Evolutionary conservation across 2,329 filamentous ascomycete genomes (phyloP).

Genomic region (Huntiella savannae): DNA sequence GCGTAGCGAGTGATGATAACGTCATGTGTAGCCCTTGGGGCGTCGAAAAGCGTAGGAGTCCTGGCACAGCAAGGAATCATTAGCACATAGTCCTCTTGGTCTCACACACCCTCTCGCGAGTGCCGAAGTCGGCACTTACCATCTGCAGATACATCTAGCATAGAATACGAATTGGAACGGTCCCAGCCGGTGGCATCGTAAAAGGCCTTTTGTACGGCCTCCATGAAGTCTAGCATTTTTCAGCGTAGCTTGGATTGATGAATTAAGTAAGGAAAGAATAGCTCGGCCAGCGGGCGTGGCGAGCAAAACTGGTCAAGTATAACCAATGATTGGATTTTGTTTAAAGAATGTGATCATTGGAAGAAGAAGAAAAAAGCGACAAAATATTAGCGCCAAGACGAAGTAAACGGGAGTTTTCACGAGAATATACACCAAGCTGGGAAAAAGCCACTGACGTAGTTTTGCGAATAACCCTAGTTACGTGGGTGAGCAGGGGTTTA

Average conservation of each 20-base stretch:
- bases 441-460: not conserved
- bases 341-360: too few relatives aligned
- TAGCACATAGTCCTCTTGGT: too few relatives aligned
- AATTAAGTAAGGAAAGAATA: too few relatives aligned
- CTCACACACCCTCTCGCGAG: too few relatives aligned
- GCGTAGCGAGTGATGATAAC: slow-evolving; percentile 76
- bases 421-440: too few relatives aligned
- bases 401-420: too few relatives aligned
- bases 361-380: too few relatives aligned
- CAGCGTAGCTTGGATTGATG: slow-evolving; percentile 11
- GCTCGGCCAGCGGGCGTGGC: too few relatives aligned
- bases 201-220: slow-evolving; percentile 85
- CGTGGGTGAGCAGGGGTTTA: not conserved
- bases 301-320: too few relatives aligned
- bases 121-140: slow-evolving; percentile 27
- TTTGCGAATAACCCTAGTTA: not conserved
- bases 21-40: slow-evolving; percentile 70
- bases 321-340: too few relatives aligned
- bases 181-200: slow-evolving; percentile 76
- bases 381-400: too few relatives aligned
- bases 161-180: slow-evolving; percentile 77
- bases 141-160: slow-evolving; percentile 65
- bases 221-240: slow-evolving; percentile 86
- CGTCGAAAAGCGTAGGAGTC: slow-evolving; percentile 73
- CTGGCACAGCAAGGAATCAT: slow-evolving; percentile 22